Conservation (phyloP, 2,329 filamentous ascomycete genomes). For the Penicillium psychrosexuale region DNA sequence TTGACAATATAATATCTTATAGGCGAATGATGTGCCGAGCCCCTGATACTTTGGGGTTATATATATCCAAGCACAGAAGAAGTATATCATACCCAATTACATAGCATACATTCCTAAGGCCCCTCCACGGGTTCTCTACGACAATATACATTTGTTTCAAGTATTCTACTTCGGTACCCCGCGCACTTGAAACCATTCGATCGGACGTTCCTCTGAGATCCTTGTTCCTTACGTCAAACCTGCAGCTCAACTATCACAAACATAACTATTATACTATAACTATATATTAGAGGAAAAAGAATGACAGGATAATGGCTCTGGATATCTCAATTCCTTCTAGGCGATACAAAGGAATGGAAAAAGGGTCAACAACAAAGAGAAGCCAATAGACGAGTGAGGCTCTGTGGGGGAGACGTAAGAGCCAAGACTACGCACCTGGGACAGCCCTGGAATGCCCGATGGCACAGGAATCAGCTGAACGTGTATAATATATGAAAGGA, state of each 20-base stretch:
- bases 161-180: neutral
- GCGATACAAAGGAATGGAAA: neutral
- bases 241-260: neutral
- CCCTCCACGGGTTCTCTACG: neutral
- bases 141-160: neutral
- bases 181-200: slow-evolving; percentile 1
- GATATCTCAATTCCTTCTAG: neutral
- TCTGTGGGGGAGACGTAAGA: neutral
- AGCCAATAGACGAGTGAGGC: neutral
- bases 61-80: neutral
- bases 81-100: neutral
- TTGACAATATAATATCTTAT: neutral
- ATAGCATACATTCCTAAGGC: neutral
- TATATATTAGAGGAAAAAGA: neutral
- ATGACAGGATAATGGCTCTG: neutral
- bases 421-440: neutral
- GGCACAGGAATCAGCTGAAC: neutral
- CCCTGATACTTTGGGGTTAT: neutral
- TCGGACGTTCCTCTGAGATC: neutral
- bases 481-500: neutral
- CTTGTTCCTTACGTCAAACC: neutral
- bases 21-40: neutral
- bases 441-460: slow-evolving; percentile 1
- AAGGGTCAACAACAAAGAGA: neutral
- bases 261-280: neutral